Base-by-base conservation (phyloP, 2,329 filamentous ascomycete genomes). In the Sarocladiaceae sp. region DNA sequence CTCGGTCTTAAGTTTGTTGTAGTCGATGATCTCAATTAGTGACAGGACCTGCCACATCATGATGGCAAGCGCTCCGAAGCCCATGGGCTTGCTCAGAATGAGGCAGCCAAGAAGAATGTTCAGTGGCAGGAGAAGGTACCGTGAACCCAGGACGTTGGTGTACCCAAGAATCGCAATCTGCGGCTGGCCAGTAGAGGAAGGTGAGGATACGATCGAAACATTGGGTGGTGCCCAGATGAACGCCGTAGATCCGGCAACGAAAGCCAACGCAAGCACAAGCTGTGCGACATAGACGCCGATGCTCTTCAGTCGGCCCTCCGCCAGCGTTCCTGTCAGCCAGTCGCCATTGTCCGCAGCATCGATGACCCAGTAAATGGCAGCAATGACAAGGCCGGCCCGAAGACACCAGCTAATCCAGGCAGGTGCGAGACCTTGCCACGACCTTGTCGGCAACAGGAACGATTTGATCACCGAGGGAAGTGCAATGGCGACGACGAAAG, bases 11-110 rank as follows among this genome's bases (percentile, higher is more conserved):
- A 84, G 61, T 48, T 66, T 61, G 57, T 79, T 76, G 53, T 80
- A 67, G 58, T 85, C 78, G 37, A 83, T 60, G 50, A 84, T 70
- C 59, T 85, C 78, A 48, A 76, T 60, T n/a, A 85, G 76, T 10
- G 88, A 88, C 48, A 98, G 79, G 33, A 95, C 82, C 65, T 96
- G 91, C 81, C 90, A 91, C 48, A 89, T 70, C 63, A 93, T 80
- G 42, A 97, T 71, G 6, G 80, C 85, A 42, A 97, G 76, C 1
- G 89, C 82, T 41, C 88, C 90, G 47, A 83, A 82, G 43, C 93
- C 93, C 87, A 98, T 94, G 13, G 93, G 93, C 62, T 97, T 97
- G 50, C 91, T 85, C 20, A 97, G 74, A 6, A 96, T 74, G 44
- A 88, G 78, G 46, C 89, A 79, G 1, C 82, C 85, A 7, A 87